Evolutionary conservation across 257 asterid species (phyloP), one percentile per base, ranked within the genome.

Genomic region (Perilla frutescens): DNA sequence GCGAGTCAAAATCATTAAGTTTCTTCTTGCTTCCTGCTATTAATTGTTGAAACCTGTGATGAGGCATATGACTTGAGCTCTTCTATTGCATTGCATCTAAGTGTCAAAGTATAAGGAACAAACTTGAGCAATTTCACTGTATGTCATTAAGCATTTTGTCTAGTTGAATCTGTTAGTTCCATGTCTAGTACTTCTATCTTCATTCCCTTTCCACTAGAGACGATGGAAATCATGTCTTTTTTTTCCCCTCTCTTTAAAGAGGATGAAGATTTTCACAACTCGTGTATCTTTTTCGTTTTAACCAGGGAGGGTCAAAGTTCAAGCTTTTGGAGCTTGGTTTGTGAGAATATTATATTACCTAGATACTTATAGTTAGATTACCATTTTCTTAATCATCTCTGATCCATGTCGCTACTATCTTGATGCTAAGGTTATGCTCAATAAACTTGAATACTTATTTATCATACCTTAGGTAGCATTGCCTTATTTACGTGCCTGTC

Each of bases 331-430:
- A 20, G 74, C 60, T 26, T 55, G 5, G 51, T 44, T 66, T 39
- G 78, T 71, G 68, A 48, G 49, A 49, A 67, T 36, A 9, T 41
- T 39, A 36, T 66, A 41, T 64, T 9, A 50, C 37, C 49, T 50
- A 1, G 41, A 14, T 39, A 6, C 50, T 50, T 48, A 48, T 39
- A 36, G 53, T 61, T 67, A 45, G 47, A 36, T 12, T 13, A 45
- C 48, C 43, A 43, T 67, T 65, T 63, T 67, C 66, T 36, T 73
- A 13, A 31, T 59, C 61, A 58, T 43, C 40, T 43, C 55, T 58
- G 13, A 3, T 61, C 62, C 64, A 15, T 4, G 9, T 62, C 20
- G 53, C 40, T 68, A 8, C 57, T 51, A 55, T 37, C 14, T 63
- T n/a, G 20, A 45, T 31, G 41, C 66, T 43, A 36, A 32, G 15